Percentiles rank a stretch among this genome's conserved stretches.
Conservation (phyloP, 192 early-diverging fungal genomes). For the Umbelopsis vinacea region DNA sequence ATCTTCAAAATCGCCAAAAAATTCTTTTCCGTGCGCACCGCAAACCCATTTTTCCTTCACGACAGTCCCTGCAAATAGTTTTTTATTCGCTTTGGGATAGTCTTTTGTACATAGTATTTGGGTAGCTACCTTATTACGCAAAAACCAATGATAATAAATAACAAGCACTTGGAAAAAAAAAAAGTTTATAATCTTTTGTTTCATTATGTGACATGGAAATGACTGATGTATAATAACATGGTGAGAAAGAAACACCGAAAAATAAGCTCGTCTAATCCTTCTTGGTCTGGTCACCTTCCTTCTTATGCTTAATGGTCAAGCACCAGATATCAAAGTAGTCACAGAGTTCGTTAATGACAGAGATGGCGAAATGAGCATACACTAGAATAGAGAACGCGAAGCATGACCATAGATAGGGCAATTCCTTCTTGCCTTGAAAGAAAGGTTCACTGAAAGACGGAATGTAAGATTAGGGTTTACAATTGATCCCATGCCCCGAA, state of each 20-base stretch:
- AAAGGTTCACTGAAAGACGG: background rate
- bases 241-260: background rate
- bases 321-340: constrained; percentile 80
- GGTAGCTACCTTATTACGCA: too few species aligned
- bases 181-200: too few species aligned
- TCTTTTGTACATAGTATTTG: constrained; percentile 17
- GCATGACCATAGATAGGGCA: constrained; percentile 10
- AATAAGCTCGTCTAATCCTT: background rate
- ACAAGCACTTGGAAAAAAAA: too few species aligned
- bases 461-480: too few species aligned
- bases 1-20: too few species aligned
- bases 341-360: constrained; percentile 77
- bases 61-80: too few species aligned
- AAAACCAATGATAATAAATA: too few species aligned
- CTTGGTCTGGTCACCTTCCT: constrained; percentile 40
- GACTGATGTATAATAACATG: background rate
- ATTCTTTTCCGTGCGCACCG: too few species aligned
- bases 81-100: background rate
- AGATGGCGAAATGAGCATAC: constrained; percentile 72
- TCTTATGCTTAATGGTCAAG: constrained; percentile 76
- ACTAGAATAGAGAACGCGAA: constrained; percentile 35
- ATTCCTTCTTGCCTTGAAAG: constrained; percentile 16
- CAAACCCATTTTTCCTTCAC: too few species aligned
- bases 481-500: too few species aligned
- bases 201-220: background rate